Base-by-base conservation (phyloP, 2,329 filamentous ascomycete species). In the Fusarium sp. region DNA sequence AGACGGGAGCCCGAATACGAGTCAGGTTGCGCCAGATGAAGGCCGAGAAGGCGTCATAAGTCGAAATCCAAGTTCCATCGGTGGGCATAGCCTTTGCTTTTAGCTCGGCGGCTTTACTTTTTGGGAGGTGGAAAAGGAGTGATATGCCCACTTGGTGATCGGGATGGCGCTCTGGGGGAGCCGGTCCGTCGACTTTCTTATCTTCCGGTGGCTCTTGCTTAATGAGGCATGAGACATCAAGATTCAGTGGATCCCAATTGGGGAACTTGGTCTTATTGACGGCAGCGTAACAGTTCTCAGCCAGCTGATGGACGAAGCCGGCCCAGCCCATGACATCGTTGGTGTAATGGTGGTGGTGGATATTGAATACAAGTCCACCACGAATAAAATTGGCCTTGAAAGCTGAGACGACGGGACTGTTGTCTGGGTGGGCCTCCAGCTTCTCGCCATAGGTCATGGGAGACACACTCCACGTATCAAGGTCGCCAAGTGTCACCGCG, bases 311-410 rank as follows among this genome's bases (percentile, higher is more conserved):
- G 0, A 74, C 68, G 20, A 80, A 77, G 7, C 75, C 74, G 1
- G 77, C 75, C 80, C 81, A 83, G 5, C 80, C 81, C 77, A 81
- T 82, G 0, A 82, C 71, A 63, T 84, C 81, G 59, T 81, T 81
- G 42, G 78, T 66, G 48, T 80, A 84, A 58, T 84, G 82, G 44
- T 84, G 82, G 50, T 75, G 71, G 40, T 83, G 81, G 51, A 80
- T 81, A 34, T 77, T 79, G 52, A 84, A 78, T 10, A 84, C 75
- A 2, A 84, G 60, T 0, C 82, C 82, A 4, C 81, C 81, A 0
- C 71, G 76, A 26, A 84, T 72, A 40, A 84, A 80, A 67, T 80
- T 84, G 1, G 78, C 78, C 54, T 83, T 78, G 69, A 80, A 84
- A 0, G 77, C 80, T 0, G 81, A 73, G 0, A 76, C 69, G 1